A percentile compares a stretch with the other conserved stretches of the same genome.
Evolutionary conservation across 1,284 basidiomycete genomes (phyloP).

Genomic region (Microbotryum violaceum): DNA sequence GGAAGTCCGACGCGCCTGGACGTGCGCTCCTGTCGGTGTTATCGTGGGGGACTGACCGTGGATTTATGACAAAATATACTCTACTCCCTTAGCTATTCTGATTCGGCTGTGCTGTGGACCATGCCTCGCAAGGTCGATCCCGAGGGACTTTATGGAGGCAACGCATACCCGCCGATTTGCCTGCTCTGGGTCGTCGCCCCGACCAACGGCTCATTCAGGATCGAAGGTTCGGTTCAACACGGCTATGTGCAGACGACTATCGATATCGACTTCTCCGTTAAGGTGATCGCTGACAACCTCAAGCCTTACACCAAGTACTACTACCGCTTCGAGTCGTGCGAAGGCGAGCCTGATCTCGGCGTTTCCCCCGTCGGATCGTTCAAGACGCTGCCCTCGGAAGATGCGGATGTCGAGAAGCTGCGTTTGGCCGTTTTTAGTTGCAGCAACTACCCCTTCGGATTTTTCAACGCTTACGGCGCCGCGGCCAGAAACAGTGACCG

Average conservation of each 20-base stretch:
- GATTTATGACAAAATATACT: background rate
- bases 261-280: slow-evolving; percentile 59
- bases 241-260: slow-evolving; percentile 35
- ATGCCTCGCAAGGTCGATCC: slow-evolving; percentile 18
- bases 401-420: slow-evolving; percentile 48
- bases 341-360: slow-evolving; percentile 38
- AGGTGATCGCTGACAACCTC: slow-evolving; percentile 54
- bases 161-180: slow-evolving; percentile 16
- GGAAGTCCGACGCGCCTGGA: too few species aligned
- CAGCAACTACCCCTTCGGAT: slow-evolving; percentile 46
- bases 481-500: slow-evolving; percentile 51
- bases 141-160: slow-evolving; percentile 7
- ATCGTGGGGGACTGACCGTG: background rate
- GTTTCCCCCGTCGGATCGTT: slow-evolving; percentile 47
- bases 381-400: slow-evolving; percentile 41
- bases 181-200: slow-evolving; percentile 47
- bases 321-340: slow-evolving; percentile 56
- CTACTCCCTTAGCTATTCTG: slow-evolving; percentile 42
- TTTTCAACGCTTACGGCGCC: slow-evolving; percentile 60
- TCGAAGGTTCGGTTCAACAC: slow-evolving; percentile 7
- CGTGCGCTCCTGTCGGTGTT: background rate
- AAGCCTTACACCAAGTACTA: slow-evolving; percentile 54
- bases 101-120: slow-evolving; percentile 58
- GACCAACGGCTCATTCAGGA: slow-evolving; percentile 45
- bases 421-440: slow-evolving; percentile 43